Percentiles rank a stretch among this genome's conserved stretches.
Conservation (phyloP, 345 rosid genomes). For the Salix koriyanagi region DNA sequence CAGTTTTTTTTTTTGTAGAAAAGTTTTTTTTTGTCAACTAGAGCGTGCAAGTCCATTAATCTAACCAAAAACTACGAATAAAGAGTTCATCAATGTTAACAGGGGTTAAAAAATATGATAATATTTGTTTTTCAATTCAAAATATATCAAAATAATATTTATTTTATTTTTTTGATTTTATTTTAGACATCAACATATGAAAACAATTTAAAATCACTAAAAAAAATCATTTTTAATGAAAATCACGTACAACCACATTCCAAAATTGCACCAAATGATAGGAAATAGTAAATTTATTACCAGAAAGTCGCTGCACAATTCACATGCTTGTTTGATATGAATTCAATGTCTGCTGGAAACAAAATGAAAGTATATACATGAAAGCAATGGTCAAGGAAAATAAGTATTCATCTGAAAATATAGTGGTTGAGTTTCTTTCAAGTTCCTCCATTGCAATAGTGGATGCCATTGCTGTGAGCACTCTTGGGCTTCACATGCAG, state of each 20-base stretch:
- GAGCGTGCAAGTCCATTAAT: background rate
- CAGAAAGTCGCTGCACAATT: slow-evolving; percentile 28
- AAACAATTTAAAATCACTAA: no score
- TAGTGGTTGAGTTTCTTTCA: background rate
- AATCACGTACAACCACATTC: no score
- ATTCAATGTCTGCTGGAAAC: slow-evolving; percentile 25
- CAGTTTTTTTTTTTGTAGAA: background rate
- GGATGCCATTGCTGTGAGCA: slow-evolving; percentile 16
- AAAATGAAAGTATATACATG: slow-evolving; percentile 35
- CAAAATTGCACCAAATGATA: background rate
- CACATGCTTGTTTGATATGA: slow-evolving; percentile 35
- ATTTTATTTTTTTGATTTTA: no score
- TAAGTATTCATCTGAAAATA: background rate
- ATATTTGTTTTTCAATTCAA: no score
- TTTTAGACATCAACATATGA: no score
- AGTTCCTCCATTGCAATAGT: slow-evolving; percentile 28
- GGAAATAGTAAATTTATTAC: slow-evolving; percentile 36
- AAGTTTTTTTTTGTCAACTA: background rate
- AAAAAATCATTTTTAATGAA: no score
- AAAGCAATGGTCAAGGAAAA: slow-evolving; percentile 35
- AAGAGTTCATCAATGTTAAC: background rate
- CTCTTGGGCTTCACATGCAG: slow-evolving; percentile 25
- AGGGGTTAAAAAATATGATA: no score
- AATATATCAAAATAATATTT: no score
- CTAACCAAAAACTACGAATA: background rate